Percentiles rank a stretch among this genome's conserved stretches.
phyloP scores from a whole-genome alignment of 169 alveolate species.

The Plasmodium yoelii region DNA sequence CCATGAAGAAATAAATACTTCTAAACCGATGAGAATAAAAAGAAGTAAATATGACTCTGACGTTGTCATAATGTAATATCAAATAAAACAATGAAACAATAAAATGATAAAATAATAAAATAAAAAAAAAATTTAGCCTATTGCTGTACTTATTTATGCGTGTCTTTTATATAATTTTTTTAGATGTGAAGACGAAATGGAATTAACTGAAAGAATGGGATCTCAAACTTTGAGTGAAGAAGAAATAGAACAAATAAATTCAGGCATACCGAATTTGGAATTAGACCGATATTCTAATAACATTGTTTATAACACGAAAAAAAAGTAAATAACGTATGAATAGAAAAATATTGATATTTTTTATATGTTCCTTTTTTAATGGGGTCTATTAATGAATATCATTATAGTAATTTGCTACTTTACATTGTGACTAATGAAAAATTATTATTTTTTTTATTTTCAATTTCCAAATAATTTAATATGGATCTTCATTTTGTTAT shows the following conservation, averaged over 20 bases:
- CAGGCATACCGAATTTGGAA: conserved; percentile 8
- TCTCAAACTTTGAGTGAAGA: conserved; percentile 25
- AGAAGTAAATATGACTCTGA: conserved; percentile 52
- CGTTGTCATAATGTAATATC: conserved; percentile 23
- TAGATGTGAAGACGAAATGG: conserved; percentile 18
- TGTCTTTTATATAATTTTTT: not conserved
- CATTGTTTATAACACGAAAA: conserved; percentile 12
- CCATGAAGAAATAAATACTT: not conserved
- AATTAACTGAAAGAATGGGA: conserved; percentile 8
- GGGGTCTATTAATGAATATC: too few species aligned
- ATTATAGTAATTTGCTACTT: too few species aligned
- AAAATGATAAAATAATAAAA: not conserved
- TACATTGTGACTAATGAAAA: too few species aligned
- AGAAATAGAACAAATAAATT: conserved; percentile 58
- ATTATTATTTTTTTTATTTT: too few species aligned
- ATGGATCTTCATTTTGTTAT: too few species aligned
- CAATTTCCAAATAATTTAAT: too few species aligned
- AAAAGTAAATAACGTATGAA: not conserved
- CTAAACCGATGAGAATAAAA: conserved; percentile 3
- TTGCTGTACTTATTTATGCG: not conserved
- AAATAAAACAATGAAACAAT: conserved; percentile 3
- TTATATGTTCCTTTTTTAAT: too few species aligned
- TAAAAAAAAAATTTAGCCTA: not conserved
- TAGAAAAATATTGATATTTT: not conserved
- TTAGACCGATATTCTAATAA: conserved; percentile 11